Evolutionary conservation across 768 basidiomycete species (phyloP), one percentile per base, ranked within the genome.

Genomic region (Calocybe cyanea): DNA sequence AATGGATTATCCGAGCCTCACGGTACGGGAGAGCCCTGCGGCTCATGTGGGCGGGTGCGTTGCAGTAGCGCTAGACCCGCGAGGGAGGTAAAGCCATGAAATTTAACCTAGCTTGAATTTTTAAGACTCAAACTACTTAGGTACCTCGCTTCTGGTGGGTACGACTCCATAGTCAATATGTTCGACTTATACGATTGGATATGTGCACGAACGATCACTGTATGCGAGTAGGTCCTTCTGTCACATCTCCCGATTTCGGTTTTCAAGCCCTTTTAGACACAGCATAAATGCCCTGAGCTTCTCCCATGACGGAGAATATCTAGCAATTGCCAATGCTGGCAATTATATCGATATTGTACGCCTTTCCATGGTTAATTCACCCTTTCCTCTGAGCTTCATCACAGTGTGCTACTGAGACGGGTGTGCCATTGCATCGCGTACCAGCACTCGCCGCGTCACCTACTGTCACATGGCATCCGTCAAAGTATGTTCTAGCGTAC

Each of bases 161-260:
- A 78, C 45, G 88, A 92, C 58, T 87, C 86, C 7, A 90, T 92
- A 44, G 81, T 92, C 38, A 87, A 89, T 56, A 68, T 91, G 59
- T 89, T 88, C 56, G 87, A 90, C 59, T 55, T 83, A 47, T 70
- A 72, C n/a, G 84, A 89, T 48, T 89, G 86, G 87, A 85, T 91
- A 54, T 85, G 81, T 49, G 76, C 78, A 3, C 75, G 84, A 37
- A 88, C 86, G 14, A 87, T 90, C 49, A 78, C 83, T 15, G 72
- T 79, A 18, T 87, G 85, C 81, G 87, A 92, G 88, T 91, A 58
- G 52, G 85, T 78, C 3, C 6, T n/a, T n/a, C n/a, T n/a, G n/a
- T n/a, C n/a, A n/a, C n/a, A n/a, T 11, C 35, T 18, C 13, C 24
- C 18, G 5, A 2, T 50, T 33, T 4, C 2, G 5, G 23, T 1